These are phyloP conservation scores for Tetracladium setigerum DNA, from an alignment of 495 filamentous ascomycete genomes.

Conservation along the genomic window DNA sequence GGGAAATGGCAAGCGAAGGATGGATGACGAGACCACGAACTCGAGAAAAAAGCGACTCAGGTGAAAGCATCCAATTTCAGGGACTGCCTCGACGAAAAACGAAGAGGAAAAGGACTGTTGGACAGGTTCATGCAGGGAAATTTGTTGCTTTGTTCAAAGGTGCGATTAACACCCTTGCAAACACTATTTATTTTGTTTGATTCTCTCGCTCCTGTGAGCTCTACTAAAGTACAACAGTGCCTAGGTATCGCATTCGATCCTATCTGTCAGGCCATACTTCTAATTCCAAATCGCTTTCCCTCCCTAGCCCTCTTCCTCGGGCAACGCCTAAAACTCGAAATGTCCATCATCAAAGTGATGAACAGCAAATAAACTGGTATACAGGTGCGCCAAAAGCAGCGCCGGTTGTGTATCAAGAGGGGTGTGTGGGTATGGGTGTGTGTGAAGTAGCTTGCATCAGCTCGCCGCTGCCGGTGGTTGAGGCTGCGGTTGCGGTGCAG, in stretches of 20 bases:
- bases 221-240: slow-evolving; percentile 28
- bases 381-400: slow-evolving; percentile 4
- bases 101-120: slow-evolving; percentile 25
- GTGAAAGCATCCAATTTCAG: slow-evolving; percentile 10
- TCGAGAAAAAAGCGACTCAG: slow-evolving; percentile 27
- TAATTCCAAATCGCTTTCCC: slow-evolving; percentile 21
- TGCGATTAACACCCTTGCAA: no score
- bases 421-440: background rate
- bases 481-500: slow-evolving; percentile 16
- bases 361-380: slow-evolving; percentile 9
- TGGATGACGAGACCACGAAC: slow-evolving; percentile 15
- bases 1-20: slow-evolving; percentile 34
- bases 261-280: slow-evolving; percentile 24
- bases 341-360: slow-evolving; percentile 2
- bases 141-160: slow-evolving; percentile 20
- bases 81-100: slow-evolving; percentile 22
- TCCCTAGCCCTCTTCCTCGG: slow-evolving; percentile 11
- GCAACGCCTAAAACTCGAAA: slow-evolving; percentile 14
- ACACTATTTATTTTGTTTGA: slow-evolving; percentile 22
- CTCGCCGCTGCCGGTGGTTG: slow-evolving; percentile 10
- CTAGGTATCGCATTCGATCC: no score
- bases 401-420: background rate
- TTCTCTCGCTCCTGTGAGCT: slow-evolving; percentile 23
- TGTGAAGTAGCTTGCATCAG: slow-evolving; percentile 10
- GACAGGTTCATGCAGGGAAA: slow-evolving; percentile 25